phyloP scores from a whole-genome alignment of 768 basidiomycete species.

The Mycena crocata region DNA sequence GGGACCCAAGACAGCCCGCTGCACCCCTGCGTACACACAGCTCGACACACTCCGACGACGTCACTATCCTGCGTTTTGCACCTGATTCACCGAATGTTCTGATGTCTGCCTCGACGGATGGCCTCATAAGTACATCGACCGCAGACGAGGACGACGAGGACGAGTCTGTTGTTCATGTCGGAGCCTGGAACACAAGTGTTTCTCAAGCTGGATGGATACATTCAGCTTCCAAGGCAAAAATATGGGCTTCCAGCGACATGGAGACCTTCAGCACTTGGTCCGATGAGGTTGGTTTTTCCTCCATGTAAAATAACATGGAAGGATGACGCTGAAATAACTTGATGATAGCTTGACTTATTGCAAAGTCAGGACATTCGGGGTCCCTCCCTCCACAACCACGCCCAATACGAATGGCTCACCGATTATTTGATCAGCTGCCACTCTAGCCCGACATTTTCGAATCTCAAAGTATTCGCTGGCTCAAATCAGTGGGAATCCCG shows the following conservation, averaged over 20 bases:
- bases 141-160: constrained; percentile 87
- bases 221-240: constrained; percentile 46
- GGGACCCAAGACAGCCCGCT: constrained; percentile 87
- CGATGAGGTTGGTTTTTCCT: constrained; percentile 61
- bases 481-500: constrained; percentile 75
- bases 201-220: constrained; percentile 81
- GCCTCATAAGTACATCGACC: constrained; percentile 79
- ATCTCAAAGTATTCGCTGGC: constrained; percentile 71
- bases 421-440: constrained; percentile 78
- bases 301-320: background rate
- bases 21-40: constrained; percentile 79
- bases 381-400: constrained; percentile 67
- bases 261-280: constrained; percentile 93
- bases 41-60: constrained; percentile 93
- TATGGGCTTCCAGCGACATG: constrained; percentile 96
- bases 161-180: constrained; percentile 82
- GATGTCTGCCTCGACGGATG: constrained; percentile 89
- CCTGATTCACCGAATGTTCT: constrained; percentile 57
- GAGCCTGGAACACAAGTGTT: constrained; percentile 88
- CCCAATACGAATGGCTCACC: constrained; percentile 75
- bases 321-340: background rate
- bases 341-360: constrained; percentile 66
- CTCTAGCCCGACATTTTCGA: constrained; percentile 45
- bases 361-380: constrained; percentile 71
- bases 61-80: constrained; percentile 79